These are phyloP conservation scores for Dictyostelium intermedium DNA, from an alignment of 78 protist genomes.

Conservation along the genomic window DNA sequence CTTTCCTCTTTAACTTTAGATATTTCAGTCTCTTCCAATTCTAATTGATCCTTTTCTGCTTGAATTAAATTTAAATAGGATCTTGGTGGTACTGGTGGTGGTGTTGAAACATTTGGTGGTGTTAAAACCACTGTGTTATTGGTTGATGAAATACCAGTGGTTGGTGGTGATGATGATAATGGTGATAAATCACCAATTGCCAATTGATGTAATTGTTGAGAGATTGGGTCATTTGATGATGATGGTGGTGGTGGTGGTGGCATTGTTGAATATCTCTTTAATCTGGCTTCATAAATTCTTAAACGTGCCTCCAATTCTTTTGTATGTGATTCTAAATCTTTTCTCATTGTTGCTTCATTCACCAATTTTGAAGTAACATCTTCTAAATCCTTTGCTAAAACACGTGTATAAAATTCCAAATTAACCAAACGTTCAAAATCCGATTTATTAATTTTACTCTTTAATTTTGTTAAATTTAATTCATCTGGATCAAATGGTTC, in stretches of 20 bases:
- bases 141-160: background rate
- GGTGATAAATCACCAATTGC: background rate
- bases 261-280: conserved; percentile 11
- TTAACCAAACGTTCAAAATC: conserved; percentile 27
- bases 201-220: background rate
- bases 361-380: background rate
- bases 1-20: background rate
- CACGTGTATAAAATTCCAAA: conserved; percentile 15
- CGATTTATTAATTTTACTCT: conserved; percentile 6
- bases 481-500: background rate
- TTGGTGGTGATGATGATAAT: background rate
- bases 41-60: conserved; percentile 5
- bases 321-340: conserved; percentile 29
- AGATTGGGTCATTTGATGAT: background rate
- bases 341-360: conserved; percentile 19
- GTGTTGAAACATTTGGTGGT: background rate
- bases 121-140: background rate
- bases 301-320: conserved; percentile 62
- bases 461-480: background rate
- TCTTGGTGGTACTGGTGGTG: conserved; percentile 11
- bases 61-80: background rate
- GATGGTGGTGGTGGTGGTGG: conserved; percentile 16
- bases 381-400: conserved; percentile 10
- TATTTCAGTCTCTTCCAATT: background rate
- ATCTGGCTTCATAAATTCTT: conserved; percentile 35